Conservation (phyloP, 805 yeast genomes). For the Pachysolen tannophilus region DNA sequence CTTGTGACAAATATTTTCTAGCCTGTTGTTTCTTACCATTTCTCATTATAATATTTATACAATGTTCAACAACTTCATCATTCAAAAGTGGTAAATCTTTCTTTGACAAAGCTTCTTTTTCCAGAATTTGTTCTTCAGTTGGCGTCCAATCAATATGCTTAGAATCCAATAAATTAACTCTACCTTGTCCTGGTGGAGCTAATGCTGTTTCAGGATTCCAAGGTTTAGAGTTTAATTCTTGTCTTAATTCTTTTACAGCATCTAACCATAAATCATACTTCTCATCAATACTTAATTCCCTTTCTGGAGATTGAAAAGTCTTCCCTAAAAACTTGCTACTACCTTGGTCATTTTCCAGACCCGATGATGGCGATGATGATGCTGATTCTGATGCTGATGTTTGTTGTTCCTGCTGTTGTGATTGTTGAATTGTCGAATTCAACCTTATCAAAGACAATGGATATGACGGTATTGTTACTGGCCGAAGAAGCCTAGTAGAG, state of each 20-base stretch:
- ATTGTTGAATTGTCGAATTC: no score
- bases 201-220: conserved; percentile 5
- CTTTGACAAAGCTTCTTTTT: conserved; percentile 40
- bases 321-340: no score
- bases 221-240: conserved; percentile 16
- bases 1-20: conserved; percentile 61
- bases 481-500: no score
- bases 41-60: conserved; percentile 85
- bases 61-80: conserved; percentile 69
- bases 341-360: no score
- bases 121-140: conserved; percentile 52
- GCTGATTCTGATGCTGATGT: no score
- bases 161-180: conserved; percentile 7
- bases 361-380: no score
- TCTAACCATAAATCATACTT: conserved; percentile 21
- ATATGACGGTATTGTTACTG: no score
- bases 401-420: no score
- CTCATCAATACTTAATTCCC: conserved; percentile 15
- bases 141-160: conserved; percentile 60
- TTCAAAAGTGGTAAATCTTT: conserved; percentile 50
- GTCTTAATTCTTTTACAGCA: conserved; percentile 20
- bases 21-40: conserved; percentile 85
- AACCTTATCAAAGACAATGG: no score
- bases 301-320: no score
- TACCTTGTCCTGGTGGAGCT: conserved; percentile 3